Conservation (phyloP, 208 protist genomes). For the Kentomonas sorsogonicus region DNA sequence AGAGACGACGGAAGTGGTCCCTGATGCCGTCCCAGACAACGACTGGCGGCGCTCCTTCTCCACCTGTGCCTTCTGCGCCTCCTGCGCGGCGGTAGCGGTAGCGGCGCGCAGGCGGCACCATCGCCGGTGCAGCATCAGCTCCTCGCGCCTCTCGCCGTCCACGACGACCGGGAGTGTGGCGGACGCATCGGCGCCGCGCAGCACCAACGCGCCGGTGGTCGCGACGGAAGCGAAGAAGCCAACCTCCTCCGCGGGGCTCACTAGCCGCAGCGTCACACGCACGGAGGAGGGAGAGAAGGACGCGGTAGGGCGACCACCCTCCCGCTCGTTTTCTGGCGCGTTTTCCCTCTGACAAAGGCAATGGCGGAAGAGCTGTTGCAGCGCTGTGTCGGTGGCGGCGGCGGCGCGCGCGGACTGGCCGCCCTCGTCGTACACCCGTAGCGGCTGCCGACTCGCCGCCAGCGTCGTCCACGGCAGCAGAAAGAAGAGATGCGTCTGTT, state of each 20-base stretch:
- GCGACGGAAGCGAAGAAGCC: not conserved
- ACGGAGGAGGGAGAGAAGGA: no score
- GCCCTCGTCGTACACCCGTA: slow-evolving; percentile 85
- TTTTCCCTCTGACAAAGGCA: no score
- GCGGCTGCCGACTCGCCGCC: slow-evolving; percentile 44
- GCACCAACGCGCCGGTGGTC: not conserved
- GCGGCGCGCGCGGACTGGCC: slow-evolving; percentile 25
- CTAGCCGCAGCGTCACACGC: slow-evolving; percentile 29
- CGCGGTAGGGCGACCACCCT: no score
- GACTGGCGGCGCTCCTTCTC: not conserved
- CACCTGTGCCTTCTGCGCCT: not conserved
- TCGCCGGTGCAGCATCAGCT: slow-evolving; percentile 11
- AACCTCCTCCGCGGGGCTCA: slow-evolving; percentile 48
- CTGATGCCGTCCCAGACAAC: slow-evolving; percentile 1
- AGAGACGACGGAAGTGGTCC: no score
- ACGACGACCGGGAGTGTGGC: not conserved
- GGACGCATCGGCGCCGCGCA: no score
- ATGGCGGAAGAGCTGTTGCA: not conserved
- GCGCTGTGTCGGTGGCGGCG: not conserved
- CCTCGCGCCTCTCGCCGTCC: not conserved
- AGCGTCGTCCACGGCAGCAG: slow-evolving; percentile 77
- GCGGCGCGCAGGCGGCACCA: slow-evolving; percentile 10
- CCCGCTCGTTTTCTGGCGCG: no score
- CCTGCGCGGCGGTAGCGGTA: no score
- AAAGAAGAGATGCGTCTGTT: slow-evolving; percentile 14